Base-by-base conservation (phyloP, 2,329 filamentous ascomycete species). In the Diaporthe eres region DNA sequence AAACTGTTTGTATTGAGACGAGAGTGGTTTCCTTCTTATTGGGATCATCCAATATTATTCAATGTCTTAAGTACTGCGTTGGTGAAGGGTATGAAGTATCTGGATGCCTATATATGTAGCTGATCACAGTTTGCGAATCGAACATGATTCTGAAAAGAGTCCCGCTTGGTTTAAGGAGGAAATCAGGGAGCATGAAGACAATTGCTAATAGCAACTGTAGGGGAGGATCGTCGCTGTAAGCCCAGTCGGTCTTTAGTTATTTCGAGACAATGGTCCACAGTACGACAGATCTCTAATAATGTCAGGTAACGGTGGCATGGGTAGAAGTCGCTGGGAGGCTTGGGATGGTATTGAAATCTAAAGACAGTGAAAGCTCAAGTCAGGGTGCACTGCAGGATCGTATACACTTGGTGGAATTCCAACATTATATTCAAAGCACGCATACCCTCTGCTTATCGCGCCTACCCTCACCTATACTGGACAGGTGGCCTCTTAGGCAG, bases 401-500 rank as follows among this genome's bases (percentile, higher is more conserved):
- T 7, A 13, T 60, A 12, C n/a, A 22, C 5, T 7, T 2, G 8
- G 7, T 3, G 13, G 12, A 8, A 15, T 10, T 25, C 25, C 57
- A n/a, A 6, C 2, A 8, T 12, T 22, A n/a, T 15, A 39, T 4
- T 15, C 10, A 6, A 39, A 1, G 19, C 1, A 15, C 22, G 17
- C 0, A 39, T 1, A 4, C 2, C 37, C 37, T 39, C 31, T 2
- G 5, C 8, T 6, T 4, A 6, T 4, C 12, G 34, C 12, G 13
- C 3, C 15, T 42, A 1, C n/a, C 34, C 25, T 70, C 47, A 70
- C n/a, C 13, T 55, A 22, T 70, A 70, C 12, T 22, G 34, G 1
- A 55, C 65, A 37, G 65, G 47, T 1, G 65, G 65, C 8, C 65
- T 55, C 47, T 10, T 42, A 5, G 65, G 65, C 49, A 70, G 17